phyloP scores from a whole-genome alignment of 345 rosid species.

The Syzygium aqueum region DNA sequence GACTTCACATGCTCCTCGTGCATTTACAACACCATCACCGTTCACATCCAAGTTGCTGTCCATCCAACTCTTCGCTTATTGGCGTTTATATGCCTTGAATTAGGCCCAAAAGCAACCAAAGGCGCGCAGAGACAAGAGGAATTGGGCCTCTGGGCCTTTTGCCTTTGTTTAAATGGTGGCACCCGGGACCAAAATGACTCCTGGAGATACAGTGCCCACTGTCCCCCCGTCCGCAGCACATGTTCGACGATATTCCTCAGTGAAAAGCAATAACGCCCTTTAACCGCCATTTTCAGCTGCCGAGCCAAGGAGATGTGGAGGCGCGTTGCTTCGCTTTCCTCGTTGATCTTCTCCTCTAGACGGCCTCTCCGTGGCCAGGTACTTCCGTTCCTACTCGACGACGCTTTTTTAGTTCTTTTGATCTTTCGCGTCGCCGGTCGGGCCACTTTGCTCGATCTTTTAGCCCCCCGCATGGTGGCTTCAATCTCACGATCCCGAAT shows the following conservation, averaged over 20 bases:
- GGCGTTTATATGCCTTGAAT: not conserved
- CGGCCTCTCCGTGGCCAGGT: conserved; percentile 40
- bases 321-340: conserved; percentile 61
- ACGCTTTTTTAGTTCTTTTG: not conserved
- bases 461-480: not conserved
- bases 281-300: not conserved
- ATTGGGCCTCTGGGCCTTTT: not conserved
- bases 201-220: not conserved
- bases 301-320: conserved; percentile 50
- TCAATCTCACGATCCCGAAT: not conserved
- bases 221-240: conserved; percentile 5
- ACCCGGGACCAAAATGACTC: not conserved
- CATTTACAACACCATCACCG: too few species aligned
- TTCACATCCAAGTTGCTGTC: not conserved
- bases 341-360: conserved; percentile 36
- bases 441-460: not conserved
- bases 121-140: not conserved
- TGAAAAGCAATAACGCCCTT: conserved; percentile 2
- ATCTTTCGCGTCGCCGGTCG: not conserved
- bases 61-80: not conserved
- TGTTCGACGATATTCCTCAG: conserved; percentile 29
- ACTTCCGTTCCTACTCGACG: not conserved
- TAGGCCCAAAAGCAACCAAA: not conserved
- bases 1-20: too few species aligned
- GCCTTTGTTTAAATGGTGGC: not conserved